These are phyloP conservation scores for Lachancea meyersii DNA, from an alignment of 805 yeast species.

Conservation along the genomic window DNA sequence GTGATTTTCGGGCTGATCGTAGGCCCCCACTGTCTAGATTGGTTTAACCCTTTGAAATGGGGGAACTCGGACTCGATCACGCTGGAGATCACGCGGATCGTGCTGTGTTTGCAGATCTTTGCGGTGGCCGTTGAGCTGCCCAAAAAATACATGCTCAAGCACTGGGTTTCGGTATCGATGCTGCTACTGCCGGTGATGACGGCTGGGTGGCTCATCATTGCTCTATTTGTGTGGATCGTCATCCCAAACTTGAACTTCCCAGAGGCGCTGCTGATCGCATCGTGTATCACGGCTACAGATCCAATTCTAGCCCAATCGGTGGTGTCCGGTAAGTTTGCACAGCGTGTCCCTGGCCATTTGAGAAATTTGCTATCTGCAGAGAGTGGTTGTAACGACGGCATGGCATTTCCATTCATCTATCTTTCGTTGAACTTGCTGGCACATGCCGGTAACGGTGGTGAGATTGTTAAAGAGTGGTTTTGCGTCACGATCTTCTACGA, in stretches of 20 bases:
- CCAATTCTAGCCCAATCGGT: conserved; percentile 94
- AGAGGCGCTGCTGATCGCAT: conserved; percentile 67
- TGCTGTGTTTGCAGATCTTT: conserved; percentile 80
- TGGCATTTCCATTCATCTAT: conserved; percentile 88
- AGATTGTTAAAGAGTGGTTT: conserved; percentile 76
- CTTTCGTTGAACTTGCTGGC: conserved; percentile 61
- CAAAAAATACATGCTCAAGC: conserved; percentile 76
- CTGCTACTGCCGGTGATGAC: conserved; percentile 86
- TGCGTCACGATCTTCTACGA: conserved; percentile 71
- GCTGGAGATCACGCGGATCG: conserved; percentile 74
- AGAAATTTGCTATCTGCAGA: conserved; percentile 79
- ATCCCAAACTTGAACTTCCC: conserved; percentile 69
- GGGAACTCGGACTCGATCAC: conserved; percentile 80
- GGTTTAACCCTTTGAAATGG: conserved; percentile 84
- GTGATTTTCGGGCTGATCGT: conserved; percentile 78
- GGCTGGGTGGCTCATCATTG: conserved; percentile 78
- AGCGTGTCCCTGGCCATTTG: conserved; percentile 88
- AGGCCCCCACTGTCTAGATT: conserved; percentile 78
- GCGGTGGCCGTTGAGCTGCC: conserved; percentile 95
- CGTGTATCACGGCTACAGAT: conserved; percentile 92
- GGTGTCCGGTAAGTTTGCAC: conserved; percentile 84
- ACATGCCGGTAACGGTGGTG: conserved; percentile 58
- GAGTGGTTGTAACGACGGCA: conserved; percentile 86
- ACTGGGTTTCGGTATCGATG: conserved; percentile 70
- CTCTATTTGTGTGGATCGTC: conserved; percentile 69